Conservation (phyloP, 2,329 filamentous ascomycete genomes). For the Trichophyton simii region DNA sequence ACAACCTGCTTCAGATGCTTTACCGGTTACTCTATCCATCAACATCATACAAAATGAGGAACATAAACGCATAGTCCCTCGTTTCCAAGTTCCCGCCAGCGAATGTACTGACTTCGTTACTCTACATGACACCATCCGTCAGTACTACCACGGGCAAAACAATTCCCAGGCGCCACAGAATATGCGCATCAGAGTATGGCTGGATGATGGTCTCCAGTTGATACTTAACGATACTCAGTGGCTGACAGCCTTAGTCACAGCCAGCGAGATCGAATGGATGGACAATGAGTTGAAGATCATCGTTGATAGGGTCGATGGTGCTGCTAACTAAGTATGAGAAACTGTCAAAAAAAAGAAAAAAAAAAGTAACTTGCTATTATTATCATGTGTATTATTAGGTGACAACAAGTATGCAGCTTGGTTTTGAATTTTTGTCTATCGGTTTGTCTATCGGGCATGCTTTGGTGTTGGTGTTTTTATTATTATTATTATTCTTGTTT, state of each 20-base stretch:
- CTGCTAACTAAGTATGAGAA: not conserved
- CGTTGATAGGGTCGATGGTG: conserved; percentile 22
- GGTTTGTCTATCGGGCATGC: too few relatives aligned
- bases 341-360: too few relatives aligned
- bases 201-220: conserved; percentile 30
- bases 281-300: conserved; percentile 33
- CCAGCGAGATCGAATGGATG: conserved; percentile 36
- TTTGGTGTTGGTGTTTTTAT: too few relatives aligned
- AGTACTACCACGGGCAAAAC: conserved; percentile 15
- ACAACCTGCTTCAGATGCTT: not conserved
- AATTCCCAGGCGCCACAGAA: conserved; percentile 5
- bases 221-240: conserved; percentile 33
- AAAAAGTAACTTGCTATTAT: too few relatives aligned
- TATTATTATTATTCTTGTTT: too few relatives aligned
- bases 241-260: conserved; percentile 33
- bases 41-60: conserved; percentile 26
- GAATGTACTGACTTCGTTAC: conserved; percentile 23
- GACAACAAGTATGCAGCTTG: too few relatives aligned
- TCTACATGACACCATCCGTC: conserved; percentile 22
- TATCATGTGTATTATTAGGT: too few relatives aligned
- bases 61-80: conserved; percentile 28
- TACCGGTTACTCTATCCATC: conserved; percentile 18
- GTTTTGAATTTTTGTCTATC: too few relatives aligned
- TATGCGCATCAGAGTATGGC: conserved; percentile 26
- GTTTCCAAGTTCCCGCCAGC: conserved; percentile 22